These are phyloP conservation scores for Carpinus fangiana DNA, from an alignment of 306 rosid genomes.

Conservation along the genomic window DNA sequence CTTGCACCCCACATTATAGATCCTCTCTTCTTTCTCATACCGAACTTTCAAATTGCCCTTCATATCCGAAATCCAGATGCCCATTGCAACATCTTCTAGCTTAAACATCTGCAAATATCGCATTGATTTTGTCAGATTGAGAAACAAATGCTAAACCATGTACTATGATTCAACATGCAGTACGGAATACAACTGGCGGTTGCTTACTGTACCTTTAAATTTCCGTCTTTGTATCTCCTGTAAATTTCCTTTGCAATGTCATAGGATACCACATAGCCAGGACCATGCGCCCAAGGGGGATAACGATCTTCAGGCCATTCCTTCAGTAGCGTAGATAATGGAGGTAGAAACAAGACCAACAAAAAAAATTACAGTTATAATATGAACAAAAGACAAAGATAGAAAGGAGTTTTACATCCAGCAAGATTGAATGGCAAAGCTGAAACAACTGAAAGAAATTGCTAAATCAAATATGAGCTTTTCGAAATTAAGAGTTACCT, in stretches of 20 bases:
- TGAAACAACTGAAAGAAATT: neutral
- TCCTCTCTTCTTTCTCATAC: conserved; percentile 67
- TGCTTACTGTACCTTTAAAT: conserved; percentile 65
- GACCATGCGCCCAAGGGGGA: conserved; percentile 99
- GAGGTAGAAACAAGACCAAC: conserved; percentile 20
- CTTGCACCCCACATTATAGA: conserved; percentile 74
- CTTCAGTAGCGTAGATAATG: conserved; percentile 43
- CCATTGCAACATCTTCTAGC: conserved; percentile 99
- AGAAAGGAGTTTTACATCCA: neutral
- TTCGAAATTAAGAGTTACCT: conserved; percentile 48
- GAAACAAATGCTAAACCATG: neutral
- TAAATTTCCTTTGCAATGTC: conserved; percentile 80
- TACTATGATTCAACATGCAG: neutral
- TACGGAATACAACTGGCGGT: conserved; percentile 1
- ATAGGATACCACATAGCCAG: conserved; percentile 84
- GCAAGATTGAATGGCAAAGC: neutral
- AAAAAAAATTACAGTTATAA: too few species aligned
- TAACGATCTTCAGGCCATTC: conserved; percentile 85
- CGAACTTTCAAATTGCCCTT: conserved; percentile 63
- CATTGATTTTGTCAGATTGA: conserved; percentile 28
- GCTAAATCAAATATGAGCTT: neutral
- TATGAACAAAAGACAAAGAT: neutral
- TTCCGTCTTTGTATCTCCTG: conserved; percentile 54
- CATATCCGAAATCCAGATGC: conserved; percentile 87
- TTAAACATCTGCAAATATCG: conserved; percentile 78